phyloP scores from a whole-genome alignment of 2,329 filamentous ascomycete genomes.

The Aspergillus nomiae region DNA sequence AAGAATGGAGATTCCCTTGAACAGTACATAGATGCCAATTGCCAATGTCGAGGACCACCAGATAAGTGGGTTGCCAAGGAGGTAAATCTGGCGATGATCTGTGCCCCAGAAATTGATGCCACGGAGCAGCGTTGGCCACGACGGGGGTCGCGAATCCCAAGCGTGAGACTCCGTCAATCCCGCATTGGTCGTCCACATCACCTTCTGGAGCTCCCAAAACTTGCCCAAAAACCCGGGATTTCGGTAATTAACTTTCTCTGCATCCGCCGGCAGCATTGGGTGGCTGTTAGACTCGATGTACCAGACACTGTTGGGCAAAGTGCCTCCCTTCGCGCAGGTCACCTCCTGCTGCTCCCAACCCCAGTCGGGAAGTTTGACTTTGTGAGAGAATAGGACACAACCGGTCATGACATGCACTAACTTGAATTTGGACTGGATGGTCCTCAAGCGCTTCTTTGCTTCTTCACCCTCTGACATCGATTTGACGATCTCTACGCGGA shows the following conservation, averaged over 20 bases:
- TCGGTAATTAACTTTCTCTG: conserved; percentile 94
- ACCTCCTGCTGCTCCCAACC: conserved; percentile 98
- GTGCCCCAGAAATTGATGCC: conserved; percentile 99
- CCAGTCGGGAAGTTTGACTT: conserved; percentile 98
- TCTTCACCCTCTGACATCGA: conserved; percentile 75
- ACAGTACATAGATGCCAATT: conserved; percentile 72
- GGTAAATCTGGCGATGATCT: conserved; percentile 90
- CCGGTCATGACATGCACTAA: conserved; percentile 96
- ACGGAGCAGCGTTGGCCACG: conserved; percentile 87
- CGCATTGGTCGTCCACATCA: conserved; percentile 99
- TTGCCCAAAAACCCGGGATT: conserved; percentile 96
- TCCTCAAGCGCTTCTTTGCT: conserved; percentile 83
- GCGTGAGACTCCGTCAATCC: conserved; percentile 94
- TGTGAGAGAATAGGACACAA: conserved; percentile 95
- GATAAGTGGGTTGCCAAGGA: conserved; percentile 90
- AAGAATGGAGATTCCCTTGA: conserved; percentile 85
- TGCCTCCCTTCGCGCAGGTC: conserved; percentile 90
- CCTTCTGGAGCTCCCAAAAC: conserved; percentile 94
- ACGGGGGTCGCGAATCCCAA: conserved; percentile 93
- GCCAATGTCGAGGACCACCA: conserved; percentile 89
- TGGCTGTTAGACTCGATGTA: conserved; percentile 92
- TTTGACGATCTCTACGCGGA: conserved; percentile 93
- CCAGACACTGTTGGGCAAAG: conserved; percentile 95
- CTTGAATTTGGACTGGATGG: conserved; percentile 95
- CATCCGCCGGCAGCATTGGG: conserved; percentile 69